Percentiles rank a stretch among this genome's conserved stretches.
Conservation (phyloP, 495 filamentous ascomycete species). For the Aspergillus bertholletiae region DNA sequence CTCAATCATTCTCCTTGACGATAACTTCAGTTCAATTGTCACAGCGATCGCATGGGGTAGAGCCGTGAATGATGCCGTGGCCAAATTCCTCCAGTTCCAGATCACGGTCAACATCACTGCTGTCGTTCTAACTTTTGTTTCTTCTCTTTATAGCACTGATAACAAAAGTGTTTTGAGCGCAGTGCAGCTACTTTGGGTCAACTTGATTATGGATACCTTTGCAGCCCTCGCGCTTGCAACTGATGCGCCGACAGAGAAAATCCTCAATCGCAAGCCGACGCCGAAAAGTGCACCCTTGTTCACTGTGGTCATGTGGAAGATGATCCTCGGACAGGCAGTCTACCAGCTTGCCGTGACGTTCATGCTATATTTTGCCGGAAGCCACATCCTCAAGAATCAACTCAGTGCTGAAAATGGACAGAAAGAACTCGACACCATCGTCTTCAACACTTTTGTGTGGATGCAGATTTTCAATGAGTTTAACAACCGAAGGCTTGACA, state of each 20-base stretch:
- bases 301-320: conserved; percentile 90
- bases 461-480: conserved; percentile 97
- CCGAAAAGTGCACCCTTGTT: conserved; percentile 74
- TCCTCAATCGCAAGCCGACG: conserved; percentile 79
- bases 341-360: conserved; percentile 80
- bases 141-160: conserved; percentile 65
- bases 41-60: conserved; percentile 89
- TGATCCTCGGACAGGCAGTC: conserved; percentile 84
- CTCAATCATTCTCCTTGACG: conserved; percentile 87
- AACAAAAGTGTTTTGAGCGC: conserved; percentile 74
- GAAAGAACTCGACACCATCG: conserved; percentile 62
- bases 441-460: conserved; percentile 96
- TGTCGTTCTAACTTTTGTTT: conserved; percentile 77
- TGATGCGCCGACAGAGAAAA: conserved; percentile 74
- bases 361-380: conserved; percentile 70
- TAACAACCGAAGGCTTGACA: conserved; percentile 88
- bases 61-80: conserved; percentile 85
- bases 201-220: conserved; percentile 92
- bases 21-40: conserved; percentile 86
- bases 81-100: conserved; percentile 90
- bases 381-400: conserved; percentile 50
- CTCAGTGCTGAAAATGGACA: conserved; percentile 38
- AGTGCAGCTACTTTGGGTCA: conserved; percentile 88
- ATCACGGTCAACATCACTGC: conserved; percentile 90
- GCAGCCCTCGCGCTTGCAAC: conserved; percentile 84